Percentiles rank a stretch among this genome's conserved stretches.
Conservation (phyloP, 1,139 yeast species). For the Yamadazyma kanchanaburiensis region DNA sequence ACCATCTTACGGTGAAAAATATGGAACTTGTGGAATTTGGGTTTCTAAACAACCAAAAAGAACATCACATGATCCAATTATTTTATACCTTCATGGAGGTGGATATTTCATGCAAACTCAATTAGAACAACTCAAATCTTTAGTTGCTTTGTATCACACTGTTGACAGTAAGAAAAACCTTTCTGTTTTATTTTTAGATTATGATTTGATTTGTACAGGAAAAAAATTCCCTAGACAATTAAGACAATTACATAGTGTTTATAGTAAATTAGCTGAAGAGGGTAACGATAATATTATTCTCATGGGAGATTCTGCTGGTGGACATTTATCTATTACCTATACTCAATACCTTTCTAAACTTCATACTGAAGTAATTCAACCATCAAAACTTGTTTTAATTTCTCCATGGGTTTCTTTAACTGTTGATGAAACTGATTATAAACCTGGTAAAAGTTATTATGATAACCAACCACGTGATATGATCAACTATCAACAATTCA, state of each 20-base stretch:
- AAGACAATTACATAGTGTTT: slow-evolving; percentile 29
- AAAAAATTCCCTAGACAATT: slow-evolving; percentile 34
- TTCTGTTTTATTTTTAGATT: slow-evolving; percentile 37
- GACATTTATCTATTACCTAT: slow-evolving; percentile 29
- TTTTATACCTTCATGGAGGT: slow-evolving; percentile 43
- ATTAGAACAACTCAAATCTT: slow-evolving; percentile 29
- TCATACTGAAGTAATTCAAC: slow-evolving; percentile 19
- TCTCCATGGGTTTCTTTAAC: slow-evolving; percentile 37
- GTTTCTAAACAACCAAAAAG: slow-evolving; percentile 26
- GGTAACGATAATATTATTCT: slow-evolving; percentile 30
- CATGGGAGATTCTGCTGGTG: slow-evolving; percentile 45
- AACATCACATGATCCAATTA: slow-evolving; percentile 28
- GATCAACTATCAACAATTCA: slow-evolving; percentile 17
- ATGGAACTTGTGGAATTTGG: slow-evolving; percentile 36
- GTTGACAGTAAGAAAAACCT: slow-evolving; percentile 23
- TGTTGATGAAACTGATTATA: slow-evolving; percentile 5
- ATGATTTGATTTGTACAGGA: slow-evolving; percentile 32
- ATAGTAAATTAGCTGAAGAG: slow-evolving; percentile 24
- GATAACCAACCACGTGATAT: slow-evolving; percentile 33
- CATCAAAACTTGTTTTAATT: slow-evolving; percentile 29
- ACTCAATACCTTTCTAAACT: slow-evolving; percentile 23
- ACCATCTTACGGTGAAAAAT: slow-evolving; percentile 32
- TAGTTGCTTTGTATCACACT: slow-evolving; percentile 27
- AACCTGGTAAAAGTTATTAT: slow-evolving; percentile 31
- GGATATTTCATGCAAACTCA: slow-evolving; percentile 37